phyloP scores from a whole-genome alignment of 108 stramenopile genomes.

The Fragilaria radians region DNA sequence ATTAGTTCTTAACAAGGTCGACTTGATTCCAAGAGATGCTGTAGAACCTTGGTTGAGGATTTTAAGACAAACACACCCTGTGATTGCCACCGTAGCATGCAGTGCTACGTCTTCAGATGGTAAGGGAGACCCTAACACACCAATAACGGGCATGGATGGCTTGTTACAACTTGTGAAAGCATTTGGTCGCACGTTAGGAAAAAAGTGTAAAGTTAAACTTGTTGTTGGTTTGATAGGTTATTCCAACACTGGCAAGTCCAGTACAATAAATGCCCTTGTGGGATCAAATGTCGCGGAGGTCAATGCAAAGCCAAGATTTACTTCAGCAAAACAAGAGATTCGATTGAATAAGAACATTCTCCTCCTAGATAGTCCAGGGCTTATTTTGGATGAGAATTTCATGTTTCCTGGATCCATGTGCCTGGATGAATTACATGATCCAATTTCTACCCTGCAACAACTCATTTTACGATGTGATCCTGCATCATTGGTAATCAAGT shows the following conservation, averaged over 20 bases:
- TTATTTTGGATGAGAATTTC: slow-evolving; percentile 83
- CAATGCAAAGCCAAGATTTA: slow-evolving; percentile 92
- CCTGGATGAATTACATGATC: slow-evolving; percentile 89
- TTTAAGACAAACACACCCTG: slow-evolving; percentile 73
- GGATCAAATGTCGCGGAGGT: slow-evolving; percentile 91
- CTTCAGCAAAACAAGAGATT: slow-evolving; percentile 94
- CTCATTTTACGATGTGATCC: slow-evolving; percentile 80
- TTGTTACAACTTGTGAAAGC: slow-evolving; percentile 95
- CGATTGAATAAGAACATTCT: slow-evolving; percentile 91
- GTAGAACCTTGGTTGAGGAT: slow-evolving; percentile 87
- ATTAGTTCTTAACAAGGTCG: slow-evolving; percentile 97
- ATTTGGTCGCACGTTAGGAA: slow-evolving; percentile 80
- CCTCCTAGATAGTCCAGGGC: slow-evolving; percentile 97
- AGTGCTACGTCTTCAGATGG: no score
- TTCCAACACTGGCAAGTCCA: slow-evolving; percentile 94
- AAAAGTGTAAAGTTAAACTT: slow-evolving; percentile 78
- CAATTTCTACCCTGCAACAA: slow-evolving; percentile 80
- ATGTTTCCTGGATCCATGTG: slow-evolving; percentile 79
- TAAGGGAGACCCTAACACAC: slow-evolving; percentile 36
- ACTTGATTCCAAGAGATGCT: slow-evolving; percentile 94
- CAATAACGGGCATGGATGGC: slow-evolving; percentile 90
- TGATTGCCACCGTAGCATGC: slow-evolving; percentile 93
- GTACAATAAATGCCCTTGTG: slow-evolving; percentile 93
- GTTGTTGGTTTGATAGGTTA: slow-evolving; percentile 80
- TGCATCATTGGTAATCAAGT: slow-evolving; percentile 90